These are phyloP conservation scores for Eucalyptus polyanthemos DNA, from an alignment of 345 rosid species.

Conservation along the genomic window DNA sequence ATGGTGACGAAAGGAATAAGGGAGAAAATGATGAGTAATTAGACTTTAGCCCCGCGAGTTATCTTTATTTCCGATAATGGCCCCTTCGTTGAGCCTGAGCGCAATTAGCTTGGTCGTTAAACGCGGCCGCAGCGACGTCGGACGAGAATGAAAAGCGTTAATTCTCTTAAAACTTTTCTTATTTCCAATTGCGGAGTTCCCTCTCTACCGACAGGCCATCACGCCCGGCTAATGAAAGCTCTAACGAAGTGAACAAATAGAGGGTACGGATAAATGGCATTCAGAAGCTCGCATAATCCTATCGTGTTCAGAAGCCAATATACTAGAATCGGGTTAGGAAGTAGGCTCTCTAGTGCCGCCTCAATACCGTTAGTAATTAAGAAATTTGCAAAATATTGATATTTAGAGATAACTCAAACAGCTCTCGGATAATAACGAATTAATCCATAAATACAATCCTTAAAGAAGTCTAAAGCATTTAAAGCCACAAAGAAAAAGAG, in stretches of 20 bases:
- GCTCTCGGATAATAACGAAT: rapidly evolving
- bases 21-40: neutral
- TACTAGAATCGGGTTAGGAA: neutral
- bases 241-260: neutral
- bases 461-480: too few relatives aligned
- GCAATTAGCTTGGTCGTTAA: neutral
- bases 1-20: neutral
- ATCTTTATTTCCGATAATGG: neutral
- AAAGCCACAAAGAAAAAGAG: too few relatives aligned
- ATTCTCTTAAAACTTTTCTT: neutral
- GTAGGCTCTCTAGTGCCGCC: neutral
- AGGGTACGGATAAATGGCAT: neutral
- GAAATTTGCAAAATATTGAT: neutral
- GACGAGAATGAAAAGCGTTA: neutral
- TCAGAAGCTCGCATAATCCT: neutral
- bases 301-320: rapidly evolving
- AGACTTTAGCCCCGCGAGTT: neutral
- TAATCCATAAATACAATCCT: rapidly evolving
- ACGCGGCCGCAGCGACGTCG: neutral
- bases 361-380: neutral
- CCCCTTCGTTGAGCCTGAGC: neutral
- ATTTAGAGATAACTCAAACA: rapidly evolving
- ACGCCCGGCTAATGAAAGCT: neutral
- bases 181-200: neutral
- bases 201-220: neutral